A percentile compares a stretch with the other conserved stretches of the same genome.
Evolutionary conservation across 2,329 filamentous ascomycete species (phyloP).

Genomic region (Berkeleyomyces rouxiae): DNA sequence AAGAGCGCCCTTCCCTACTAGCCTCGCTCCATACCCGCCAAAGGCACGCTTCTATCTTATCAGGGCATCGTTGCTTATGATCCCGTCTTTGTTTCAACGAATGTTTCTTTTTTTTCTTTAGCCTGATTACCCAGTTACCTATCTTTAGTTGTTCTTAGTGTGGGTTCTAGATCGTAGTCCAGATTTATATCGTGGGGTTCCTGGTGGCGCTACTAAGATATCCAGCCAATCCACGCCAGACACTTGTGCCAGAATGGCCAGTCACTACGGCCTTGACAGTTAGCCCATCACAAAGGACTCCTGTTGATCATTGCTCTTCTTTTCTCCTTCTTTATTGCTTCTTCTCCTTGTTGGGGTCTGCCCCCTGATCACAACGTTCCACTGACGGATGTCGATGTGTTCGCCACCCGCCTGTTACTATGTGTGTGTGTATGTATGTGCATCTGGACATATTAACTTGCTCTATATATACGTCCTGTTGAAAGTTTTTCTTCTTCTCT

Average conservation of each 20-base stretch:
- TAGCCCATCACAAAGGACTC: neutral
- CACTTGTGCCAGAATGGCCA: neutral
- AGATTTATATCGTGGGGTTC: neutral
- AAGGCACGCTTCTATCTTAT: neutral
- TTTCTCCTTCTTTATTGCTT: neutral
- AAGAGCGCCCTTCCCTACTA: neutral
- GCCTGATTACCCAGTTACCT: neutral
- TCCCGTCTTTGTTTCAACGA: neutral
- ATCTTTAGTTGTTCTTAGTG: neutral
- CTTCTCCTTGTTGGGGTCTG: neutral
- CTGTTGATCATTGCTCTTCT: neutral
- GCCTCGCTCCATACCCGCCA: neutral
- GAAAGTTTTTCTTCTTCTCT: neutral
- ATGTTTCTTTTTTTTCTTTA: neutral
- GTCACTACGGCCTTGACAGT: neutral
- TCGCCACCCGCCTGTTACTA: no score
- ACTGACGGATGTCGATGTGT: no score
- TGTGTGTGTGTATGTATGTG: neutral
- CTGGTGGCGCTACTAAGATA: neutral
- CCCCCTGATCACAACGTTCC: no score
- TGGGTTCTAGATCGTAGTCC: neutral
- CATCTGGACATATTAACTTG: neutral
- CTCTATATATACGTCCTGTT: neutral
- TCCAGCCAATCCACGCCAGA: neutral
- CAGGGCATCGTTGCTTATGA: neutral